phyloP scores from a whole-genome alignment of 495 filamentous ascomycete species.

The Hyaloscypha finlandica region DNA sequence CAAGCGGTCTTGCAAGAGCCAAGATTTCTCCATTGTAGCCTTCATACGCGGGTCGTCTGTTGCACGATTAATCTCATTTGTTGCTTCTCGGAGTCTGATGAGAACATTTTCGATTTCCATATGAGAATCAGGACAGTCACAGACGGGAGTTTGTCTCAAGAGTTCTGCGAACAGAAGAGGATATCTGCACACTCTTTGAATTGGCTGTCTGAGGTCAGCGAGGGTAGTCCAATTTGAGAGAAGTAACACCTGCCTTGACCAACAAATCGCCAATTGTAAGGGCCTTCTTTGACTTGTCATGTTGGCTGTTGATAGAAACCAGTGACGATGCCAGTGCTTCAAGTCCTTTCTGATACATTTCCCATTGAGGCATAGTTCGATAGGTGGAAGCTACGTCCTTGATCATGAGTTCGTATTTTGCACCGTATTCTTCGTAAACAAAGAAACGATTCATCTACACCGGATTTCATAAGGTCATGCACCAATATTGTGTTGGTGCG shows the following conservation, averaged over 20 bases:
- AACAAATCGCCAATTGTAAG: conserved; percentile 83
- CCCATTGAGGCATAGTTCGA: conserved; percentile 73
- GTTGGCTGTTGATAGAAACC: conserved; percentile 65
- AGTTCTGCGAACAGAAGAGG: conserved; percentile 84
- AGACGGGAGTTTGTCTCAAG: conserved; percentile 75
- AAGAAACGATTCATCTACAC: conserved; percentile 76
- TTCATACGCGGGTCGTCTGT: conserved; percentile 64
- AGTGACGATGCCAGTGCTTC: conserved; percentile 81
- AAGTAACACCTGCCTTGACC: conserved; percentile 67
- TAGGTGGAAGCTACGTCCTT: conserved; percentile 72
- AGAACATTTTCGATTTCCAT: conserved; percentile 75
- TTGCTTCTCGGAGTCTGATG: conserved; percentile 67
- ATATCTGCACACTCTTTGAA: conserved; percentile 93
- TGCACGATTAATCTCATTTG: conserved; percentile 75
- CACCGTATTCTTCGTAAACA: conserved; percentile 84
- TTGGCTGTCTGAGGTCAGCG: conserved; percentile 62
- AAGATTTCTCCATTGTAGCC: conserved; percentile 65
- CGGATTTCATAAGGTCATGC: neutral
- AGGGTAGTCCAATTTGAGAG: neutral
- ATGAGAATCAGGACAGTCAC: conserved; percentile 80
- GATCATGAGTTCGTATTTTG: conserved; percentile 80
- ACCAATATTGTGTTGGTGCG: conserved; percentile 14
- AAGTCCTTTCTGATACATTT: conserved; percentile 79
- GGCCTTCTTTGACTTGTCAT: conserved; percentile 66
- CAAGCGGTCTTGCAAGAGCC: conserved; percentile 77